Percentiles rank a stretch among this genome's conserved stretches.
Conservation (phyloP, 495 filamentous ascomycete genomes). For the Annulohypoxylon nitens region DNA sequence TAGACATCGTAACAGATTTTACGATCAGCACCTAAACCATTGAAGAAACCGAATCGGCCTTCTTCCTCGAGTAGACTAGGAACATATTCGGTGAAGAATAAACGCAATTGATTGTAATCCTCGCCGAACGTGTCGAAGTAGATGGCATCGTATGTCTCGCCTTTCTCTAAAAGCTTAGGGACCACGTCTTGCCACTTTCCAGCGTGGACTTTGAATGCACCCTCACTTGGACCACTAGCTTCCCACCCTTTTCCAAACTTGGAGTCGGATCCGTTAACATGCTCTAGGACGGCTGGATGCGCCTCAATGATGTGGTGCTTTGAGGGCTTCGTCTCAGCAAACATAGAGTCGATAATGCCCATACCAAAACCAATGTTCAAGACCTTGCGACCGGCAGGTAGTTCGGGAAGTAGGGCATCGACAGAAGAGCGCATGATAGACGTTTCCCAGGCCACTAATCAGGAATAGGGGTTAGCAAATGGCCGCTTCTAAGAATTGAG, state of each 20-base stretch:
- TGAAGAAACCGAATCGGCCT: slow-evolving; percentile 92
- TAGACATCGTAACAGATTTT: slow-evolving; percentile 97
- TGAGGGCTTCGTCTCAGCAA: slow-evolving; percentile 75
- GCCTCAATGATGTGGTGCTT: slow-evolving; percentile 92
- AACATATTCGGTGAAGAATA: slow-evolving; percentile 90
- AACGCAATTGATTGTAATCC: slow-evolving; percentile 83
- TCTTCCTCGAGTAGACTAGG: slow-evolving; percentile 79
- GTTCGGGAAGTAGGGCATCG: slow-evolving; percentile 56
- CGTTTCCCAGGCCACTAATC: slow-evolving; percentile 88
- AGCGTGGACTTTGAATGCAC: slow-evolving; percentile 60
- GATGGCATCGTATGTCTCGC: slow-evolving; percentile 85
- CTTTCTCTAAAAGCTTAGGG: slow-evolving; percentile 74
- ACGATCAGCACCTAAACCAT: slow-evolving; percentile 93
- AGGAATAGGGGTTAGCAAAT: slow-evolving; percentile 28
- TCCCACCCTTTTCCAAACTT: slow-evolving; percentile 64
- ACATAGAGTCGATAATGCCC: slow-evolving; percentile 92
- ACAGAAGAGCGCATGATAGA: slow-evolving; percentile 88
- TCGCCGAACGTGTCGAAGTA: slow-evolving; percentile 99
- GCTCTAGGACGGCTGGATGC: slow-evolving; percentile 81
- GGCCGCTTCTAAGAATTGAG: background rate
- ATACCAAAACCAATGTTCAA: slow-evolving; percentile 96
- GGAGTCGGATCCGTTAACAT: slow-evolving; percentile 65
- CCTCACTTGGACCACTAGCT: slow-evolving; percentile 53
- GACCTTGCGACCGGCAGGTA: slow-evolving; percentile 70
- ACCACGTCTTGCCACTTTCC: slow-evolving; percentile 90